Base-by-base conservation (phyloP, 805 yeast species). In the Kuraishia floccosa region DNA sequence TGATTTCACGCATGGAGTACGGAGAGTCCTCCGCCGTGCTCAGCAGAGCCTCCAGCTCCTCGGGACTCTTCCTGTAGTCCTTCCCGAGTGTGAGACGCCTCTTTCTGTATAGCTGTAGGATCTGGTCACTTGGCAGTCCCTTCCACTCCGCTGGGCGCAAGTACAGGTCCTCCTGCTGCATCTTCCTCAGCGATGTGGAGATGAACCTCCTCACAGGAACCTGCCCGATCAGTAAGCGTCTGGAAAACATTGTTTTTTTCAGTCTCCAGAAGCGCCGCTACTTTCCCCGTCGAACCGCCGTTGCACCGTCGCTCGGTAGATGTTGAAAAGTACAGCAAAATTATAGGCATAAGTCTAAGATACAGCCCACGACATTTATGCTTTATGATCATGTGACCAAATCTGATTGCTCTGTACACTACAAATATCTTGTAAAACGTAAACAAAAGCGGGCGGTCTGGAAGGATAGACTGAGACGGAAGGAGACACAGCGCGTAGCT, bases 81-180 rank as follows among this genome's bases (percentile, higher is more conserved):
- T 65, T 59, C 6, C 79, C 82, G 14, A 72, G 41, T n/a, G 56
- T 56, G 11, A 62, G 59, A 36, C 68, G 68, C 50, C 89, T 65
- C 43, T 71, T 60, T 39, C 69, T 60, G 48, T 72, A 81, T 37
- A 81, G 59, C 36, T 68, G 68, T 37, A 78, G 61, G 29, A 81
- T 70, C 38, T 66, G 62, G 34, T 73, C 72, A 11, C 81, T 68
- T 10, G 83, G 77, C 35, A 78, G 60, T 1, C 77, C 81, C 31
- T 62, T 58, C 93, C 93, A 81, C 32, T 68, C 64, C 34, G 70
- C 71, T 3, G 93, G 93, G 14, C 23, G n/a, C n/a, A n/a, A n/a
- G n/a, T n/a, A n/a, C n/a, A n/a, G n/a, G n/a, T n/a, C n/a, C n/a
- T n/a, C n/a, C n/a, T n/a, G n/a, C n/a, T n/a, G n/a, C n/a, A n/a